phyloP scores from a whole-genome alignment of 2,329 filamentous ascomycete species.

The Verticillium nonalfalfae region DNA sequence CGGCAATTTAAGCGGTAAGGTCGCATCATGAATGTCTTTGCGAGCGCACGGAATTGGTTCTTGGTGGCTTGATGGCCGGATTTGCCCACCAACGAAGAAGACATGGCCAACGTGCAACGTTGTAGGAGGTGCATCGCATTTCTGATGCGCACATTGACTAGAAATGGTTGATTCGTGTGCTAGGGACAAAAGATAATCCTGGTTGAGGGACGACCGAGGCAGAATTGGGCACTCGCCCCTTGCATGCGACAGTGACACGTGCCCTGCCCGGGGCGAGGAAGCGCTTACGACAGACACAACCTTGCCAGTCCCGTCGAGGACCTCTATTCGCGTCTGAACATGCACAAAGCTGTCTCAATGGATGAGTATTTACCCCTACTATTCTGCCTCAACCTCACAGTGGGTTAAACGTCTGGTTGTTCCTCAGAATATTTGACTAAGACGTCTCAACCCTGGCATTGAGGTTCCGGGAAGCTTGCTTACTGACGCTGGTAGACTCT shows the following conservation, averaged over 20 bases:
- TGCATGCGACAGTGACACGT: background rate
- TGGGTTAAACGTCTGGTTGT: constrained; percentile 11
- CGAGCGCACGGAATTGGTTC: background rate
- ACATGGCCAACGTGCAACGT: background rate
- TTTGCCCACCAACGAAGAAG: background rate
- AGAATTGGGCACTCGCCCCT: background rate
- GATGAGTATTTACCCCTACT: too few relatives aligned
- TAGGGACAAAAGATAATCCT: background rate
- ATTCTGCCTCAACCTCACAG: too few relatives aligned
- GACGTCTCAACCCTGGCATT: constrained; percentile 12
- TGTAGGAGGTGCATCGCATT: background rate
- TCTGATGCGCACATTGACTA: background rate
- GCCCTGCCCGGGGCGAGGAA: background rate
- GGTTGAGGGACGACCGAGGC: background rate
- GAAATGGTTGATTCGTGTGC: background rate
- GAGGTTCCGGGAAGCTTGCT: constrained; percentile 14
- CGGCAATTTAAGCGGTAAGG: background rate
- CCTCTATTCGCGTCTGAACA: constrained; percentile 1
- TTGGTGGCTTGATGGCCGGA: background rate
- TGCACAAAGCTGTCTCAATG: background rate
- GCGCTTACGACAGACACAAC: constrained; percentile 13
- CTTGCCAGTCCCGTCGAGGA: constrained; percentile 6
- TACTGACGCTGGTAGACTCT: constrained; percentile 8
- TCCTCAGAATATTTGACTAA: constrained; percentile 3
- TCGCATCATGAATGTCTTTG: background rate